A percentile compares a stretch with the other conserved stretches of the same genome.
Conservation (phyloP, 177 flowering plant species). For the Tripterygium wilfordii region DNA sequence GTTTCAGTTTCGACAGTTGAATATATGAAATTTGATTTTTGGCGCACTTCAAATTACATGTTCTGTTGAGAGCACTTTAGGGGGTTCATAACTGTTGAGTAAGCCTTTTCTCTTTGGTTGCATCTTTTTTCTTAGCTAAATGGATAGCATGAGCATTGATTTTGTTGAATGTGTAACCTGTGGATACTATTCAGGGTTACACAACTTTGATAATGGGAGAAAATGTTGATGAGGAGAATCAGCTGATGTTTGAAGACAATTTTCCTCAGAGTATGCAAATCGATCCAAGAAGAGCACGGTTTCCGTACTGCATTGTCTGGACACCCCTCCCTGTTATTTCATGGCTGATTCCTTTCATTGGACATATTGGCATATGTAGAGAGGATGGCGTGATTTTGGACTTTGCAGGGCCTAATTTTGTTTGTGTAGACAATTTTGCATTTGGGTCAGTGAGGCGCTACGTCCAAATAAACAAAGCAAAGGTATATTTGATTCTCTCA, state of each 20-base stretch:
- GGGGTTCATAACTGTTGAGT: too few species aligned
- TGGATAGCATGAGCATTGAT: too few species aligned
- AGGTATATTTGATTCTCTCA: slow-evolving; percentile 32
- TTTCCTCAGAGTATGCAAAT: slow-evolving; percentile 24
- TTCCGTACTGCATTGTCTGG: slow-evolving; percentile 93
- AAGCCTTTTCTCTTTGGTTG: too few species aligned
- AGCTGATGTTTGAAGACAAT: slow-evolving; percentile 37
- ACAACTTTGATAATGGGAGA: slow-evolving; percentile 35
- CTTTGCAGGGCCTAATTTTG: slow-evolving; percentile 93
- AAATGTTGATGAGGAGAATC: slow-evolving; percentile 31
- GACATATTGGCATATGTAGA: slow-evolving; percentile 88
- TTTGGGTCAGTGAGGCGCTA: slow-evolving; percentile 82
- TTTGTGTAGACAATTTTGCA: slow-evolving; percentile 80
- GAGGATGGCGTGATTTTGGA: slow-evolving; percentile 95
- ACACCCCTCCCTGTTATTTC: slow-evolving; percentile 85
- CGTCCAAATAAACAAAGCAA: slow-evolving; percentile 57
- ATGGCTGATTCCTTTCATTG: slow-evolving; percentile 90
- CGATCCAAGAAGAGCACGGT: slow-evolving; percentile 70
- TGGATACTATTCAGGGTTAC: not conserved
- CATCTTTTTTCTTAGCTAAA: too few species aligned
- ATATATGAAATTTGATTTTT: too few species aligned
- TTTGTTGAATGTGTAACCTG: too few species aligned
- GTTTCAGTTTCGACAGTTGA: too few species aligned
- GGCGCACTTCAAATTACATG: too few species aligned
- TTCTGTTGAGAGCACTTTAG: too few species aligned